These are phyloP conservation scores for Bifiguratus adelaidae DNA, from an alignment of 192 early-diverging fungal genomes.

Conservation along the genomic window DNA sequence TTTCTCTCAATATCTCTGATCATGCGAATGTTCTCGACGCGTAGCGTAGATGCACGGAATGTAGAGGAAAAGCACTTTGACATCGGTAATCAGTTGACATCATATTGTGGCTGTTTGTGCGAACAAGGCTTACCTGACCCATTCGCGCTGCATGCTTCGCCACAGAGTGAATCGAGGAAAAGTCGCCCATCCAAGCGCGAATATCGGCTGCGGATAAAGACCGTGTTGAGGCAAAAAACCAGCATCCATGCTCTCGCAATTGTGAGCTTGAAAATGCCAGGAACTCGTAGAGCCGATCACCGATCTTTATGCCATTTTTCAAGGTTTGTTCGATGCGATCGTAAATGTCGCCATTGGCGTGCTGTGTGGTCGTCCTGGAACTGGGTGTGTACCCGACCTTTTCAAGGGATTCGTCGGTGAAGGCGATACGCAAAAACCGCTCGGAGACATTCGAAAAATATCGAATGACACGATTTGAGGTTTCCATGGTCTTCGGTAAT, in stretches of 20 bases:
- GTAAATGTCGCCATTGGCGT: slow-evolving; percentile 26
- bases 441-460: slow-evolving; percentile 33
- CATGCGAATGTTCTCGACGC: slow-evolving; percentile 18
- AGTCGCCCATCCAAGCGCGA: slow-evolving; percentile 59
- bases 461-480: slow-evolving; percentile 65
- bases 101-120: background rate
- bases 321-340: slow-evolving; percentile 36
- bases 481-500: slow-evolving; percentile 51
- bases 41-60: slow-evolving; percentile 26
- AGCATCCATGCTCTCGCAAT: slow-evolving; percentile 50
- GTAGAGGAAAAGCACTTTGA: slow-evolving; percentile 56
- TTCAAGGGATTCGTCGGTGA: slow-evolving; percentile 47
- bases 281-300: slow-evolving; percentile 42
- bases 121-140: slow-evolving; percentile 37
- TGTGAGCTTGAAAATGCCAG: slow-evolving; percentile 53
- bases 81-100: background rate
- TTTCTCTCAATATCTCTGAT: slow-evolving; percentile 49
- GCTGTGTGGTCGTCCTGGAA: background rate
- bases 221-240: slow-evolving; percentile 52
- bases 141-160: slow-evolving; percentile 61
- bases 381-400: slow-evolving; percentile 11
- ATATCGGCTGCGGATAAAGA: slow-evolving; percentile 38
- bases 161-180: slow-evolving; percentile 46
- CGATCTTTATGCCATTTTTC: slow-evolving; percentile 41
- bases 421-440: slow-evolving; percentile 59